A percentile compares a stretch with the other conserved stretches of the same genome.
phyloP scores from a whole-genome alignment of 2,329 filamentous ascomycete species.

The Penicillium sp. region DNA sequence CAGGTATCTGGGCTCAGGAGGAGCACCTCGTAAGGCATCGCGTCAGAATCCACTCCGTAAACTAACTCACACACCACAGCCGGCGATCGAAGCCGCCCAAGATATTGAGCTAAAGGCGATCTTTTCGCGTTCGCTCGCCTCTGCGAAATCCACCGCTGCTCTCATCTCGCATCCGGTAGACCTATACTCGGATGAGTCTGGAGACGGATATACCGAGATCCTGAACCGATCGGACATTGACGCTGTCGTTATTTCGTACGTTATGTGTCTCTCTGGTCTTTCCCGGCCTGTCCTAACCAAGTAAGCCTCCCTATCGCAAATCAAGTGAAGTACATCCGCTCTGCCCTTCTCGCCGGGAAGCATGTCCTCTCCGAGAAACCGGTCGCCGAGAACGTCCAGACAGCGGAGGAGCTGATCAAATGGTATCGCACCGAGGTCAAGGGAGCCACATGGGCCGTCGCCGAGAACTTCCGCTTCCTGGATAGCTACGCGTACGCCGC shows the following conservation, averaged over 20 bases:
- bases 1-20: background rate
- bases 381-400: slow-evolving; percentile 2
- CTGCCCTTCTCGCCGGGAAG: slow-evolving; percentile 10
- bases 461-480: slow-evolving; percentile 15
- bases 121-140: background rate
- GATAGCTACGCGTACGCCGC: background rate
- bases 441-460: slow-evolving; percentile 1
- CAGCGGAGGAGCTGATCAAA: background rate
- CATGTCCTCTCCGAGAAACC: slow-evolving; percentile 18
- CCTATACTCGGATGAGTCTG: background rate
- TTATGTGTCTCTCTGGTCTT: background rate
- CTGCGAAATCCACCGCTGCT: background rate
- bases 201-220: background rate
- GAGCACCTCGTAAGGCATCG: background rate
- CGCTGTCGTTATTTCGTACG: background rate
- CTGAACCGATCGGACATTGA: background rate
- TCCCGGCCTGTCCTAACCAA: background rate
- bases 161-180: background rate
- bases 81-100: background rate
- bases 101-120: background rate
- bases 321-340: background rate
- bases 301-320: background rate
- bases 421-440: background rate
- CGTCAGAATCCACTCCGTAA: background rate
- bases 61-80: background rate